Conservation (phyloP, 208 protist genomes). For the Leishmania tarentolae region DNA sequence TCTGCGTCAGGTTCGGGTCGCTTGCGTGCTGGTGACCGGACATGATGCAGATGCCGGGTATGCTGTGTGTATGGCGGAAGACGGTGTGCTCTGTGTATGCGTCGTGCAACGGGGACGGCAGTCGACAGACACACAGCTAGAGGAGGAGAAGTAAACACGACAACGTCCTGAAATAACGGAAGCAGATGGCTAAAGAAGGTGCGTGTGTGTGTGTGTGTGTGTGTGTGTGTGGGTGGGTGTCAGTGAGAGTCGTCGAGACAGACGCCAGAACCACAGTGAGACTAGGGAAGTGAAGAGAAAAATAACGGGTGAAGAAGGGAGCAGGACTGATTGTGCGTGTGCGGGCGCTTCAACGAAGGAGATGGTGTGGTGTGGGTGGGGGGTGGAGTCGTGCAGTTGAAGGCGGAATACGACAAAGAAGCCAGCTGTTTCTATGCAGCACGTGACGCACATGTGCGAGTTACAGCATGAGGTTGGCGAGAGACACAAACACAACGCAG, state of each 20-base stretch:
- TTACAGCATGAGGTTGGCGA: background rate
- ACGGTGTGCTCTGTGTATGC: background rate
- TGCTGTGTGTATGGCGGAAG: background rate
- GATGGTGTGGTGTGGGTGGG: background rate
- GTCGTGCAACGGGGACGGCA: background rate
- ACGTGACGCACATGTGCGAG: background rate
- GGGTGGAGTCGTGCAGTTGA: background rate
- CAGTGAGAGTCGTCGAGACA: background rate
- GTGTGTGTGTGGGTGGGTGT: too few species aligned
- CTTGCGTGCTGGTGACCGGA: constrained; percentile 65
- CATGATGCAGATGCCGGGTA: constrained; percentile 28
- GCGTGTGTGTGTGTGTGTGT: too few species aligned
- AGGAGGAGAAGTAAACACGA: background rate
- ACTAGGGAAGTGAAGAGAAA: background rate
- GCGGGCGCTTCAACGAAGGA: background rate
- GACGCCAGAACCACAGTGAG: background rate
- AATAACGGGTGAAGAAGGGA: background rate
- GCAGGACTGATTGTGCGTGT: background rate
- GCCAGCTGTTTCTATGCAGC: background rate
- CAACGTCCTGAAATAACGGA: too few species aligned
- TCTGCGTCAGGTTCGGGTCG: constrained; percentile 74
- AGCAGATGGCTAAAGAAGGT: too few species aligned
- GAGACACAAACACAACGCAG: background rate
- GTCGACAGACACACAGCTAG: background rate
- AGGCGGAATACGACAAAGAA: background rate